Percentiles rank a stretch among this genome's conserved stretches.
Conservation (phyloP, 2,329 filamentous ascomycete genomes). For the Exserohilum turcica region DNA sequence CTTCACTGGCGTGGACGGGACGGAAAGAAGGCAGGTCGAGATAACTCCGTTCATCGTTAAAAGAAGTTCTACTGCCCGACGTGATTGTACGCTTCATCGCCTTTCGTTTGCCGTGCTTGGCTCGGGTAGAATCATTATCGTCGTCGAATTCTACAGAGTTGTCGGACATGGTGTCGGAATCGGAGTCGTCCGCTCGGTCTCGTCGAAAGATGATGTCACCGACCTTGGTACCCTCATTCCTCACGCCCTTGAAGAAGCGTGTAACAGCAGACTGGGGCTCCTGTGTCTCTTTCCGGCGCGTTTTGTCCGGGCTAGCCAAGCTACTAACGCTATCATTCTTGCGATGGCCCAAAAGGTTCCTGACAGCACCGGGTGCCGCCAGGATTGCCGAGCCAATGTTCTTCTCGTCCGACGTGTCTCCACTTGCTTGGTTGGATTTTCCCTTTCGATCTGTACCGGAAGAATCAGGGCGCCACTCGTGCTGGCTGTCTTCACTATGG, state of each 20-base stretch:
- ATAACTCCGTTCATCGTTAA: slow-evolving; percentile 36
- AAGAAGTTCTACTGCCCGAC: slow-evolving; percentile 25
- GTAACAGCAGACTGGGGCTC: slow-evolving; percentile 63
- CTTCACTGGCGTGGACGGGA: slow-evolving; percentile 31
- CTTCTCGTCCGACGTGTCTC: slow-evolving; percentile 39
- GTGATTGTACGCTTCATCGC: slow-evolving; percentile 43
- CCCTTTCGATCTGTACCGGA: slow-evolving; percentile 31
- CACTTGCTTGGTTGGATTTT: slow-evolving; percentile 37
- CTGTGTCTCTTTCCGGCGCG: slow-evolving; percentile 47
- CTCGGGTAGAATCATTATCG: slow-evolving; percentile 24
- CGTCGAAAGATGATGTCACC: slow-evolving; percentile 65
- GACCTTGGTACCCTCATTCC: slow-evolving; percentile 66
- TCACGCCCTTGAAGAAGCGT: slow-evolving; percentile 78
- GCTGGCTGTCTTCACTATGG: slow-evolving; percentile 39
- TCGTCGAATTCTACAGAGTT: slow-evolving; percentile 46
- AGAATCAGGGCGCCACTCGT: slow-evolving; percentile 25
- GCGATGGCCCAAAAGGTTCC: slow-evolving; percentile 40
- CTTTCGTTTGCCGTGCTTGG: slow-evolving; percentile 20
- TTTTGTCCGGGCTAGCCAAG: slow-evolving; percentile 36
- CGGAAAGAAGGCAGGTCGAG: slow-evolving; percentile 46
- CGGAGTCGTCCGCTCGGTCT: slow-evolving; percentile 55
- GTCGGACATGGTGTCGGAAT: slow-evolving; percentile 53
- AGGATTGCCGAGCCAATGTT: slow-evolving; percentile 38
- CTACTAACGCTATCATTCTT: slow-evolving; percentile 48
- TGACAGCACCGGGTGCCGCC: slow-evolving; percentile 42